These are phyloP conservation scores for Eimeria zaria DNA, from an alignment of 169 alveolate genomes.

Conservation along the genomic window DNA sequence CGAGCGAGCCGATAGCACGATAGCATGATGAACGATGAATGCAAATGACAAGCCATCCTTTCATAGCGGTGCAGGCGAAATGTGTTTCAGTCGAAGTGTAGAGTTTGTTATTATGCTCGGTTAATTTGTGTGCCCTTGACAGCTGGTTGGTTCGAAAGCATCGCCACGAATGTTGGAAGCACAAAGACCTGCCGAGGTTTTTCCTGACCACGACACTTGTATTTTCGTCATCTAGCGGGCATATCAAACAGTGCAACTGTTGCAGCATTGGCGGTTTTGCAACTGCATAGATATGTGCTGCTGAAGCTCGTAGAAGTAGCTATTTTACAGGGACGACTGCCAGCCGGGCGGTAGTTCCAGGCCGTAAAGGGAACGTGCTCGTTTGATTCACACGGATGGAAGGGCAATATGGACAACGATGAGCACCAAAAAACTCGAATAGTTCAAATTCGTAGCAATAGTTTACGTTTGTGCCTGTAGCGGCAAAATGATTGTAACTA, in stretches of 20 bases:
- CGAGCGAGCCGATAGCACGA: constrained; percentile 46
- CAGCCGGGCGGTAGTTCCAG: not conserved
- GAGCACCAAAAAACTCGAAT: not conserved
- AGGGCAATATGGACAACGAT: not conserved
- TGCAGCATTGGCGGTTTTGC: not conserved
- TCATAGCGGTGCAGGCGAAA: constrained; percentile 57
- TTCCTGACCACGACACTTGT: constrained; percentile 52
- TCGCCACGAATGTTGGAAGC: constrained; percentile 25
- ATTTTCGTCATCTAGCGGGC: constrained; percentile 47
- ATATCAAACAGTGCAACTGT: not conserved
- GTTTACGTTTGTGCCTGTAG: not conserved
- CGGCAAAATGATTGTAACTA: not conserved
- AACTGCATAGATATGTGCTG: not conserved
- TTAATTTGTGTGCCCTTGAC: constrained; percentile 47
- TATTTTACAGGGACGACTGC: not conserved
- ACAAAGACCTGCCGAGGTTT: constrained; percentile 45
- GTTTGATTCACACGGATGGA: not conserved
- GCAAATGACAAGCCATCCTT: constrained; percentile 27
- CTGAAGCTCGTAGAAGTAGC: not conserved
- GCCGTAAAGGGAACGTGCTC: not conserved
- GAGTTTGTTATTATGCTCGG: not conserved
- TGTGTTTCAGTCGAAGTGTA: constrained; percentile 44
- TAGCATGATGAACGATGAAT: constrained; percentile 45
- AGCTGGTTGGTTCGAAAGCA: constrained; percentile 45
- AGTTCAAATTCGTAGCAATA: not conserved